A percentile compares a stretch with the other conserved stretches of the same genome.
Conservation (phyloP, 2,329 filamentous ascomycete genomes). For the Aspergillus sp. region DNA sequence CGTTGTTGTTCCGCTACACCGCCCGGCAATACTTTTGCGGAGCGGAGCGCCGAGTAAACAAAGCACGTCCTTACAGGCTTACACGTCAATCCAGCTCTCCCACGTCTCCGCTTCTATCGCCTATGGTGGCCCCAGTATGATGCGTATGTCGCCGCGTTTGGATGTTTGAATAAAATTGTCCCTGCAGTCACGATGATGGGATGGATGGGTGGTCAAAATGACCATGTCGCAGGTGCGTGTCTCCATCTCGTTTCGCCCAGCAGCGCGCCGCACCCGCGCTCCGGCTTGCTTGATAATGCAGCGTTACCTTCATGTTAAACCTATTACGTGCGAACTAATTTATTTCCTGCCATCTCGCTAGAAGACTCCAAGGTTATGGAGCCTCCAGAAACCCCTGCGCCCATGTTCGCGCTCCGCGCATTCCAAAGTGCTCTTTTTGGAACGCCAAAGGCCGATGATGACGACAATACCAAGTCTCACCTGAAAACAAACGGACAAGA, state of each 20-base stretch:
- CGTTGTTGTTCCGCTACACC: slow-evolving; percentile 25
- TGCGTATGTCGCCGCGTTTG: slow-evolving; percentile 15
- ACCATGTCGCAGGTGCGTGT: slow-evolving; percentile 29
- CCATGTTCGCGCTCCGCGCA: slow-evolving; percentile 66
- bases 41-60: slow-evolving; percentile 31
- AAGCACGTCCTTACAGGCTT: slow-evolving; percentile 29
- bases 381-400: slow-evolving; percentile 63
- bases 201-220: slow-evolving; percentile 35
- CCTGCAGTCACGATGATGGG: slow-evolving; percentile 31
- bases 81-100: slow-evolving; percentile 25
- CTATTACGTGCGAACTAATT: slow-evolving; percentile 15
- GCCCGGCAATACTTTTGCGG: slow-evolving; percentile 14
- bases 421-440: slow-evolving; percentile 66
- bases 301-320: neutral
- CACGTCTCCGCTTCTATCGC: slow-evolving; percentile 8
- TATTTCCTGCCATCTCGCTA: slow-evolving; percentile 17
- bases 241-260: slow-evolving; percentile 15
- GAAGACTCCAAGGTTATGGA: slow-evolving; percentile 56
- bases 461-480: slow-evolving; percentile 25
- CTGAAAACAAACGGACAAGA: slow-evolving; percentile 16
- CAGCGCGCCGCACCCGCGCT: slow-evolving; percentile 1
- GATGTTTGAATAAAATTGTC: slow-evolving; percentile 13
- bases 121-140: slow-evolving; percentile 20
- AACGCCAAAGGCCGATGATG: slow-evolving; percentile 56
- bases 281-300: slow-evolving; percentile 12